These are phyloP conservation scores for Logfia minima DNA, from an alignment of 129 eudicot species.

Conservation along the genomic window DNA sequence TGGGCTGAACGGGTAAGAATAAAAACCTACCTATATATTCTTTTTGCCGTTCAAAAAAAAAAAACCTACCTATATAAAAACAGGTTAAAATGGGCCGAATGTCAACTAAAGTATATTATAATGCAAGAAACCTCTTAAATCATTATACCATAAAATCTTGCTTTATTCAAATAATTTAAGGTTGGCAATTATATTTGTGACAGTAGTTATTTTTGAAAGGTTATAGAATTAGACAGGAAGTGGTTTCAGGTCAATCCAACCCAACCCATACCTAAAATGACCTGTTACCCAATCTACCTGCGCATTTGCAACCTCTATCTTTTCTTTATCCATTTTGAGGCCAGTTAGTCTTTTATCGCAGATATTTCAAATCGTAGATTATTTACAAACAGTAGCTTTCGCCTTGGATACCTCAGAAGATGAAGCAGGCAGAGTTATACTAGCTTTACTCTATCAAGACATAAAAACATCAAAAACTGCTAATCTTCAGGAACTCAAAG, in stretches of 20 bases:
- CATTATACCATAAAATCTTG: neutral
- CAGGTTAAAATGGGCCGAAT: neutral
- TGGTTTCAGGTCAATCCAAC: neutral
- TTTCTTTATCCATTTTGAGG: too few species aligned
- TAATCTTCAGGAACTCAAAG: constrained; percentile 33
- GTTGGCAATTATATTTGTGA: neutral
- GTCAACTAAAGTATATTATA: neutral
- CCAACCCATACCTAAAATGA: neutral
- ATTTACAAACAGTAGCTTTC: constrained; percentile 24
- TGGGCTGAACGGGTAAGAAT: neutral
- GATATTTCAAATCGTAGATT: constrained; percentile 34
- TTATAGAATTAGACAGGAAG: neutral
- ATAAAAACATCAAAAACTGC: constrained; percentile 26
- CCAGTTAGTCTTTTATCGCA: constrained; percentile 5
- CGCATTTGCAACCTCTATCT: neutral
- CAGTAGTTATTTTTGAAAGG: neutral
- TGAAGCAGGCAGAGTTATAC: constrained; percentile 41
- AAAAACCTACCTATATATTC: neutral
- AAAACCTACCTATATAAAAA: neutral
- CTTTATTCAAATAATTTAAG: neutral
- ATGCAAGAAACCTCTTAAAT: too few species aligned
- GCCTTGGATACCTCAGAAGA: constrained; percentile 35
- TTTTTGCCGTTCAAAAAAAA: too few species aligned
- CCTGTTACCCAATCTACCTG: neutral
- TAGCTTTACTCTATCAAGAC: constrained; percentile 37